Conservation (phyloP, 805 yeast species). For the Wickerhamomyces bisporus region DNA sequence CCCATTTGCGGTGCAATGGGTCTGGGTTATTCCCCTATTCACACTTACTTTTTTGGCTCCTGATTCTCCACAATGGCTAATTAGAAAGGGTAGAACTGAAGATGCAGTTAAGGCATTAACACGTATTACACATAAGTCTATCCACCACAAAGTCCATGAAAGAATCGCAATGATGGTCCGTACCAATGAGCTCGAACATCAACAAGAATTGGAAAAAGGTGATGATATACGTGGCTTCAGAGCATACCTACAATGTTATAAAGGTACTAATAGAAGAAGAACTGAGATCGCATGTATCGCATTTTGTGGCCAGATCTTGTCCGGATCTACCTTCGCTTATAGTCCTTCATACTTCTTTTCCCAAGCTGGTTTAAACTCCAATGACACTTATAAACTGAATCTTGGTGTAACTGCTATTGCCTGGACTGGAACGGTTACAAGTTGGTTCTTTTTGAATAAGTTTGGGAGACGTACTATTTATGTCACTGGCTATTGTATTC, state of each 20-base stretch:
- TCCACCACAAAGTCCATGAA: slow-evolving; percentile 13
- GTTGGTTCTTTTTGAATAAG: slow-evolving; percentile 28
- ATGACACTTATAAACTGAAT: slow-evolving; percentile 28
- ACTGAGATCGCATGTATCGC: slow-evolving; percentile 32
- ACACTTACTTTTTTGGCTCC: slow-evolving; percentile 42
- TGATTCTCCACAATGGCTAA: slow-evolving; percentile 56
- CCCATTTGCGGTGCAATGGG: slow-evolving; percentile 59
- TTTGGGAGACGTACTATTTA: slow-evolving; percentile 27
- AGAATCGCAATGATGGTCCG: slow-evolving; percentile 18
- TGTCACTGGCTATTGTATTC: slow-evolving; percentile 23
- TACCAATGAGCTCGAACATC: slow-evolving; percentile 15
- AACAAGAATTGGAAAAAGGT: slow-evolving; percentile 4
- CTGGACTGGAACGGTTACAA: slow-evolving; percentile 25
- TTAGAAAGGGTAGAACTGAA: slow-evolving; percentile 33
- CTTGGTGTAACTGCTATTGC: slow-evolving; percentile 30
- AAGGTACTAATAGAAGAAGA: slow-evolving; percentile 38
- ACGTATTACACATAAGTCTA: slow-evolving; percentile 16
- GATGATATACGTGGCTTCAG: slow-evolving; percentile 8
- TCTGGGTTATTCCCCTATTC: slow-evolving; percentile 48
- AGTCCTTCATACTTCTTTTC: slow-evolving; percentile 41
- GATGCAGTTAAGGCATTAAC: slow-evolving; percentile 38
- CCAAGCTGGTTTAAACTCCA: slow-evolving; percentile 40
- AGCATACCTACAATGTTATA: slow-evolving; percentile 39
- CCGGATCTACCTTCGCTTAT: slow-evolving; percentile 45
- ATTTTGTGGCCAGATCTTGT: slow-evolving; percentile 39